phyloP scores from a whole-genome alignment of 371 early-diverging fungal genomes.

The Mucor irregularis region DNA sequence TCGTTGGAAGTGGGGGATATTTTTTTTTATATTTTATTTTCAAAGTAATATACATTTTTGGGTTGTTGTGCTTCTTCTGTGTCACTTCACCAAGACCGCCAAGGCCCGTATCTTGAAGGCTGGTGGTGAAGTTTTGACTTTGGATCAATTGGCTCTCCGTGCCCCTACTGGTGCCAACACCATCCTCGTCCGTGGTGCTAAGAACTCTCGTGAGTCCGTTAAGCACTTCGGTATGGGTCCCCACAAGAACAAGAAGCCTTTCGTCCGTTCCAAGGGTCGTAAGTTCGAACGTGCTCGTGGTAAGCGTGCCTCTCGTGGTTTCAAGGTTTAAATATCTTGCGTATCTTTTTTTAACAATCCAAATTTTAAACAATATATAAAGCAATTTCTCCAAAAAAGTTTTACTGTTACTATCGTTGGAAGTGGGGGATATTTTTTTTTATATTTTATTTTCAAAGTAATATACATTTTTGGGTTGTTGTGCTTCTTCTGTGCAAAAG shows the following conservation, averaged over 20 bases:
- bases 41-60: too few species aligned
- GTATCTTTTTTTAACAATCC: neutral
- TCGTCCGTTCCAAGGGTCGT: constrained; percentile 96
- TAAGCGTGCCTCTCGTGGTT: constrained; percentile 92
- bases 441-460: too few species aligned
- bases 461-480: too few species aligned
- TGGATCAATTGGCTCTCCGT: constrained; percentile 98
- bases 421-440: too few species aligned
- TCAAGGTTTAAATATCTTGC: constrained; percentile 65
- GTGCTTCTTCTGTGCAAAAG: too few species aligned
- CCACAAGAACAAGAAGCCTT: constrained; percentile 78
- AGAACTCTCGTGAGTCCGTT: constrained; percentile 93
- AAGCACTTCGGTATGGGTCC: constrained; percentile 83
- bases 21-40: too few species aligned
- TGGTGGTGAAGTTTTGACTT: constrained; percentile 97
- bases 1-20: too few species aligned
- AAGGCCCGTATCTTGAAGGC: constrained; percentile 97
- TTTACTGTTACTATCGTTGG: too few species aligned
- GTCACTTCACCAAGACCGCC: constrained; percentile 89
- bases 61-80: too few species aligned
- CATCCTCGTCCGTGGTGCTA: constrained; percentile 85
- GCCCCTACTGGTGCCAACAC: constrained; percentile 97
- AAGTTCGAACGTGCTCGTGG: constrained; percentile 98
- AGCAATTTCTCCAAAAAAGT: too few species aligned
- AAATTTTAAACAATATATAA: neutral